These are phyloP conservation scores for Xylaria sp. DNA, from an alignment of 495 filamentous ascomycete species.

Conservation along the genomic window DNA sequence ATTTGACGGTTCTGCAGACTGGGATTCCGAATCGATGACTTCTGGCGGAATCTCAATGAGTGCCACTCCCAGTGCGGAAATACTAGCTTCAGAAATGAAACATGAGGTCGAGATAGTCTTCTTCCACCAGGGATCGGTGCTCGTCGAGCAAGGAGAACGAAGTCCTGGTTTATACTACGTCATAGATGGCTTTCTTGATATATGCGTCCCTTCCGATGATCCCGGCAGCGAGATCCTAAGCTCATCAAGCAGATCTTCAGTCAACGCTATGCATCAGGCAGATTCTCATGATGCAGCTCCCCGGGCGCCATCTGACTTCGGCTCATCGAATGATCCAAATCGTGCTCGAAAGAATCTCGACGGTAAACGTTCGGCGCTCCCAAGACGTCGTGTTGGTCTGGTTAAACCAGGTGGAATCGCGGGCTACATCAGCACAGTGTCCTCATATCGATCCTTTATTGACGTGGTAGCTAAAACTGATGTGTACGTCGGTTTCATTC, in stretches of 20 bases:
- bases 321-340: constrained; percentile 28
- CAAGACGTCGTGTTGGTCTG: constrained; percentile 75
- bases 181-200: constrained; percentile 95
- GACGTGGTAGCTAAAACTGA: constrained; percentile 98
- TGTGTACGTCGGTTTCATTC: constrained; percentile 96
- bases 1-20: constrained; percentile 80
- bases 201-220: constrained; percentile 61
- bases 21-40: constrained; percentile 84
- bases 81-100: constrained; percentile 74
- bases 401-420: constrained; percentile 96
- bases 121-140: constrained; percentile 90
- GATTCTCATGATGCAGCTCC: constrained; percentile 38
- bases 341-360: constrained; percentile 24
- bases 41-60: constrained; percentile 60
- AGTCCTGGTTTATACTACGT: constrained; percentile 98
- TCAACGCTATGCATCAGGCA: constrained; percentile 44
- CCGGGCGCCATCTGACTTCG: constrained; percentile 31
- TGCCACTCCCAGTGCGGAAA: constrained; percentile 51
- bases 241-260: constrained; percentile 42
- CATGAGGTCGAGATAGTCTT: constrained; percentile 98
- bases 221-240: constrained; percentile 45
- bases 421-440: constrained; percentile 91
- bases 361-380: constrained; percentile 29
- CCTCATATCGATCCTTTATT: constrained; percentile 93
- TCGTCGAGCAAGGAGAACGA: constrained; percentile 97